Conservation (phyloP, 23 red algal genomes). For the Gracilaria vermiculophylla region DNA sequence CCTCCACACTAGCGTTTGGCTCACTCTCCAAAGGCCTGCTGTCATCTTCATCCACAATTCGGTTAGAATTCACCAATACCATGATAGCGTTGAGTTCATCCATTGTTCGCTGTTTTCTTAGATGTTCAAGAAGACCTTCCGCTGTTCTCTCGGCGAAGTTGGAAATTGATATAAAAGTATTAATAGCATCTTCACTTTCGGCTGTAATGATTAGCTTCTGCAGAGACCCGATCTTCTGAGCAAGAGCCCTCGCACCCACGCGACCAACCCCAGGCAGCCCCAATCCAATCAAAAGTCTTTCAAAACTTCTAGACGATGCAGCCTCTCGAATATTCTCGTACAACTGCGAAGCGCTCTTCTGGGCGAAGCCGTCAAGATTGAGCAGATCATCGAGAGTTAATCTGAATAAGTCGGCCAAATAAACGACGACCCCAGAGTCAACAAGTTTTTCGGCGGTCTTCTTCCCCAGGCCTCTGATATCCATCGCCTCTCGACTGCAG, state of each 20-base stretch:
- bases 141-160: slow-evolving; percentile 59
- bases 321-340: slow-evolving; percentile 37
- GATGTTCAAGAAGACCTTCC: slow-evolving; percentile 30
- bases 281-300: slow-evolving; percentile 53
- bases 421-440: slow-evolving; percentile 32
- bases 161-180: slow-evolving; percentile 24
- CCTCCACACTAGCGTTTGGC: not conserved
- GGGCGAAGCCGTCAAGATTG: slow-evolving; percentile 42
- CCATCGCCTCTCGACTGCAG: slow-evolving; percentile 42
- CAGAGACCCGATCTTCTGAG: slow-evolving; percentile 17
- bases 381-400: slow-evolving; percentile 49
- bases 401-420: slow-evolving; percentile 52
- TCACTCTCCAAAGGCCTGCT: not conserved
- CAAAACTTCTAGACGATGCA: slow-evolving; percentile 9
- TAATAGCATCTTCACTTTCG: not conserved
- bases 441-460: slow-evolving; percentile 62
- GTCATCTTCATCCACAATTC: slow-evolving; percentile 40
- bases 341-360: slow-evolving; percentile 53
- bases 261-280: slow-evolving; percentile 58
- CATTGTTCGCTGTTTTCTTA: not conserved
- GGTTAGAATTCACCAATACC: not conserved
- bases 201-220: slow-evolving; percentile 9
- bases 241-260: slow-evolving; percentile 37
- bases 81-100: slow-evolving; percentile 46
- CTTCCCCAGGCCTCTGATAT: slow-evolving; percentile 67